Conservation (phyloP, 148 eudicot species). For the Vaccinium macrocarpon region DNA sequence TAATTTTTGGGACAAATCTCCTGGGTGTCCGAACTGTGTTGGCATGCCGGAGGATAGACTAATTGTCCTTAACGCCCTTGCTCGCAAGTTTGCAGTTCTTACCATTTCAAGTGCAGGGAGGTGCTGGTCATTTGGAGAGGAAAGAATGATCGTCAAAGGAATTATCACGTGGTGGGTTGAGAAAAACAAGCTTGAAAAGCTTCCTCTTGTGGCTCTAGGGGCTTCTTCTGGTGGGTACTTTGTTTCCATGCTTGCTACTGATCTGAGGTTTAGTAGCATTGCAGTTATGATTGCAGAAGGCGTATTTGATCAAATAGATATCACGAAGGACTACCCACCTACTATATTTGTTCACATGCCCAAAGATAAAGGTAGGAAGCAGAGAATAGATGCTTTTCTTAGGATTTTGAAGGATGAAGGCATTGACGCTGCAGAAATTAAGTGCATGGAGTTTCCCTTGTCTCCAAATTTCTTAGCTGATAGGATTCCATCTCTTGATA, state of each 20-base stretch:
- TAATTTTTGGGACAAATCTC: slow-evolving; percentile 72
- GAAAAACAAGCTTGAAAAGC: slow-evolving; percentile 47
- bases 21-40: slow-evolving; percentile 59
- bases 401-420: slow-evolving; percentile 49
- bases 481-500: slow-evolving; percentile 52
- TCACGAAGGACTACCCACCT: slow-evolving; percentile 64
- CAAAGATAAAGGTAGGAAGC: slow-evolving; percentile 59
- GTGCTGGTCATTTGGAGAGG: slow-evolving; percentile 75
- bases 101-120: slow-evolving; percentile 53
- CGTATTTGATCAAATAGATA: slow-evolving; percentile 52
- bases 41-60: slow-evolving; percentile 89
- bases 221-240: slow-evolving; percentile 98
- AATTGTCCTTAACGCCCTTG: slow-evolving; percentile 63
- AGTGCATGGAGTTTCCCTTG: slow-evolving; percentile 70
- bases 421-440: slow-evolving; percentile 53
- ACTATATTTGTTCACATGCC: slow-evolving; percentile 97
- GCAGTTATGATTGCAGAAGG: slow-evolving; percentile 86
- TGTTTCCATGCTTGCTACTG: slow-evolving; percentile 68
- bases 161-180: slow-evolving; percentile 60
- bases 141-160: slow-evolving; percentile 40
- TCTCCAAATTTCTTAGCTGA: slow-evolving; percentile 55
- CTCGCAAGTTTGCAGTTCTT: slow-evolving; percentile 64
- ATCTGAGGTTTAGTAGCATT: slow-evolving; percentile 58
- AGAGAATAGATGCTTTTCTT: slow-evolving; percentile 38
- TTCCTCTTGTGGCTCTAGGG: slow-evolving; percentile 83